Evolutionary conservation across 176 grass and related monocot genomes (phyloP).

Genomic region (Oryza meyeriana): DNA sequence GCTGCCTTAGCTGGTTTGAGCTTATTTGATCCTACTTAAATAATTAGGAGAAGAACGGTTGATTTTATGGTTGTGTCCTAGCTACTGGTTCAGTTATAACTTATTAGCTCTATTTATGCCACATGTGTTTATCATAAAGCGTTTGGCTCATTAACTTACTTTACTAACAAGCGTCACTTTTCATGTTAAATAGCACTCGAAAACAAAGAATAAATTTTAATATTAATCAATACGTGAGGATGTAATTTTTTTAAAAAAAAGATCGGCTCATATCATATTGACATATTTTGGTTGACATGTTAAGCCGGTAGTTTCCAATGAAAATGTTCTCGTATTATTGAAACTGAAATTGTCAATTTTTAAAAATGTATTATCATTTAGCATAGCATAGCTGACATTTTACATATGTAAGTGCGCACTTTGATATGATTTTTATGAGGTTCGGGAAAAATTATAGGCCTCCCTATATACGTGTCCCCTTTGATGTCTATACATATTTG

Average conservation of each 20-base stretch:
- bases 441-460: too few species aligned
- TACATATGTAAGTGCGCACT: too few species aligned
- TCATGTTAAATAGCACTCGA: background rate
- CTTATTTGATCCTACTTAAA: background rate
- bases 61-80: background rate
- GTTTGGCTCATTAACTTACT: background rate
- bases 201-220: background rate
- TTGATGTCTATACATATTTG: too few species aligned
- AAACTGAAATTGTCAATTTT: background rate
- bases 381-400: too few species aligned
- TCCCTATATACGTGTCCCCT: too few species aligned
- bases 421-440: too few species aligned
- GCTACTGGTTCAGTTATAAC: background rate
- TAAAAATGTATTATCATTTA: background rate
- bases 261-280: background rate
- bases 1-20: background rate
- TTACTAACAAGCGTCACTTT: background rate
- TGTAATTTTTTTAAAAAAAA: background rate
- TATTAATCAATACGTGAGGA: background rate
- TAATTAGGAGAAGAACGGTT: background rate
- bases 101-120: background rate
- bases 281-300: background rate
- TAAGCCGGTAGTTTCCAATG: background rate
- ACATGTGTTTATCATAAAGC: background rate
- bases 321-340: background rate